Evolutionary conservation across 805 yeast species (phyloP).

Genomic region (Cyberlindnera samutprakarnensis): DNA sequence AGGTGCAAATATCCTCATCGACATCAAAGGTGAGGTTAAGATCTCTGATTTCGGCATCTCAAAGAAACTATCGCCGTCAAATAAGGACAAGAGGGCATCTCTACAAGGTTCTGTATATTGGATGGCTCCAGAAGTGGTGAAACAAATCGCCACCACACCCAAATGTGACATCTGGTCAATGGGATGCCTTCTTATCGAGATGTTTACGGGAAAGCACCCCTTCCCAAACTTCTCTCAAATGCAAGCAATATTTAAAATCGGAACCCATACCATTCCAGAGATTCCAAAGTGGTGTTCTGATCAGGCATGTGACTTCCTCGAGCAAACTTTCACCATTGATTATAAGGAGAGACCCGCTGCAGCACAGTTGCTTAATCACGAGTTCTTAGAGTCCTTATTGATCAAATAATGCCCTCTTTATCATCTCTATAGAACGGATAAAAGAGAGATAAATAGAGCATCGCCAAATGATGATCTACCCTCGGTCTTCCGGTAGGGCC

Average conservation of each 20-base stretch:
- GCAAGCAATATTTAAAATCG: constrained; percentile 95
- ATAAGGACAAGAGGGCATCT: constrained; percentile 55
- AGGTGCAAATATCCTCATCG: constrained; percentile 81
- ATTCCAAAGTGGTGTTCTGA: constrained; percentile 68
- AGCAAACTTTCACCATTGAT: constrained; percentile 66
- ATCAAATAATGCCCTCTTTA: not conserved
- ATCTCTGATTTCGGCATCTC: constrained; percentile 86
- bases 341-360: constrained; percentile 71
- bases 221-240: constrained; percentile 91
- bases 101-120: constrained; percentile 93
- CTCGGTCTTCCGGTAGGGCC: not conserved
- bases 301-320: constrained; percentile 61
- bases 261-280: constrained; percentile 75
- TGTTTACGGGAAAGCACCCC: constrained; percentile 95
- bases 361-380: constrained; percentile 53
- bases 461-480: not conserved
- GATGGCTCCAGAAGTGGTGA: constrained; percentile 99
- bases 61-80: constrained; percentile 48
- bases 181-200: constrained; percentile 89
- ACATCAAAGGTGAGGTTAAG: constrained; percentile 72
- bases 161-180: constrained; percentile 97
- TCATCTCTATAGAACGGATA: too few relatives aligned
- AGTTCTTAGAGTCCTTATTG: constrained; percentile 35
- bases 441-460: too few relatives aligned
- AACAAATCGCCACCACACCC: constrained; percentile 83